Conservation (phyloP, 768 basidiomycete genomes). For the Tulasnella calospora region DNA sequence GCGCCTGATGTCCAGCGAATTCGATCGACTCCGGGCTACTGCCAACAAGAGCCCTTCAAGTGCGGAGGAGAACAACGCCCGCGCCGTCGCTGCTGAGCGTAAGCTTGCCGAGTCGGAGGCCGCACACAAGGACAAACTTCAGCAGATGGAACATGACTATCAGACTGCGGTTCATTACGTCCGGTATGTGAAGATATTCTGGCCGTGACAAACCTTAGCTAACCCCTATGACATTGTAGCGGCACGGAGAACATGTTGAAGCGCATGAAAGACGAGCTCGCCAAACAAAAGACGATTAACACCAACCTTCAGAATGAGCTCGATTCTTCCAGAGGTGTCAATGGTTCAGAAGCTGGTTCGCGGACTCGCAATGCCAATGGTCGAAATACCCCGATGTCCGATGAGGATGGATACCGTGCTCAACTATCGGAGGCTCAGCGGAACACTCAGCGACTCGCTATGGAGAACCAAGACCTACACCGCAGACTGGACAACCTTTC, state of each 20-base stretch:
- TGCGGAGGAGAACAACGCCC: slow-evolving; percentile 41
- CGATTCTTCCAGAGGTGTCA: slow-evolving; percentile 54
- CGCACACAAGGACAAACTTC: slow-evolving; percentile 70
- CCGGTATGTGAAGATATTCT: slow-evolving; percentile 54
- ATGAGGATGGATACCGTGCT: slow-evolving; percentile 55
- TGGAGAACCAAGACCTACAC: slow-evolving; percentile 72
- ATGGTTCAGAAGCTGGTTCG: slow-evolving; percentile 50
- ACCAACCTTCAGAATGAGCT: slow-evolving; percentile 77
- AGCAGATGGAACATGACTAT: slow-evolving; percentile 92
- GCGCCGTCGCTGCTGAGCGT: slow-evolving; percentile 64
- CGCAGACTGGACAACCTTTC: slow-evolving; percentile 68
- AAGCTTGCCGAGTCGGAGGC: slow-evolving; percentile 75
- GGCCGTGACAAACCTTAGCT: background rate
- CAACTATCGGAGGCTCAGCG: slow-evolving; percentile 77
- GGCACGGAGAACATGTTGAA: slow-evolving; percentile 98
- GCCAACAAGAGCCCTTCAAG: slow-evolving; percentile 52
- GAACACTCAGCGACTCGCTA: slow-evolving; percentile 62
- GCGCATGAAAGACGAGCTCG: slow-evolving; percentile 91
- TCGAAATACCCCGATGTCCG: slow-evolving; percentile 69
- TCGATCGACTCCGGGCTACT: slow-evolving; percentile 53
- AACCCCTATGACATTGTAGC: slow-evolving; percentile 42
- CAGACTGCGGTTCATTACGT: slow-evolving; percentile 96
- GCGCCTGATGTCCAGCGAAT: slow-evolving; percentile 55
- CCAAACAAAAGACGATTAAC: slow-evolving; percentile 81
- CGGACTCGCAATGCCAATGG: slow-evolving; percentile 59